Conservation (phyloP, 164 flowering plant species). For the Buxus sempervirens region DNA sequence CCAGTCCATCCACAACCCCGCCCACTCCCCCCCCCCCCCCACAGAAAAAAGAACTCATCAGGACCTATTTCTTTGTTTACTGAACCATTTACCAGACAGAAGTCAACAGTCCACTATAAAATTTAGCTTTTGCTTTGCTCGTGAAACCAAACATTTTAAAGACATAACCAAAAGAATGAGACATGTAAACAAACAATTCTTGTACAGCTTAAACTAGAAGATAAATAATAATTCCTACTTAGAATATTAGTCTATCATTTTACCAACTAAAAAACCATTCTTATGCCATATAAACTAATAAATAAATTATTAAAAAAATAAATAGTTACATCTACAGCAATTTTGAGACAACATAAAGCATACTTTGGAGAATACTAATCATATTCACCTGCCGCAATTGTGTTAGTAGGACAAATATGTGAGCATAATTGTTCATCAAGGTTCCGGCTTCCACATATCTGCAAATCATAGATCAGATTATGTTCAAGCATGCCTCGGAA, state of each 20-base stretch:
- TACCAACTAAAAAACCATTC: not conserved
- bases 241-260: not conserved
- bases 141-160: too few relatives aligned
- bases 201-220: not conserved
- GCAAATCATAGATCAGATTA: not conserved
- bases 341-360: not conserved
- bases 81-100: too few relatives aligned
- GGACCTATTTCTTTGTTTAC: too few relatives aligned
- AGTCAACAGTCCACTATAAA: not conserved
- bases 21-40: too few relatives aligned
- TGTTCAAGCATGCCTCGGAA: not conserved
- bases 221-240: too few relatives aligned
- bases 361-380: not conserved
- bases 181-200: not conserved
- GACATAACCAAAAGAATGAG: not conserved
- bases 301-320: too few relatives aligned
- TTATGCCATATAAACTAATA: not conserved
- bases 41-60: too few relatives aligned
- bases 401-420: not conserved
- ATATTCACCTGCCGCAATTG: slow-evolving; percentile 5
- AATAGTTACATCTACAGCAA: not conserved
- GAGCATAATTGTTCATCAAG: not conserved
- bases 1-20: too few relatives aligned
- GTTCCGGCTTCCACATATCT: slow-evolving; percentile 7
- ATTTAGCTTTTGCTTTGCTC: not conserved